Percentiles rank a stretch among this genome's conserved stretches.
These are phyloP conservation scores for Echria macrotheca DNA, from an alignment of 495 filamentous ascomycete species.

Conservation along the genomic window DNA sequence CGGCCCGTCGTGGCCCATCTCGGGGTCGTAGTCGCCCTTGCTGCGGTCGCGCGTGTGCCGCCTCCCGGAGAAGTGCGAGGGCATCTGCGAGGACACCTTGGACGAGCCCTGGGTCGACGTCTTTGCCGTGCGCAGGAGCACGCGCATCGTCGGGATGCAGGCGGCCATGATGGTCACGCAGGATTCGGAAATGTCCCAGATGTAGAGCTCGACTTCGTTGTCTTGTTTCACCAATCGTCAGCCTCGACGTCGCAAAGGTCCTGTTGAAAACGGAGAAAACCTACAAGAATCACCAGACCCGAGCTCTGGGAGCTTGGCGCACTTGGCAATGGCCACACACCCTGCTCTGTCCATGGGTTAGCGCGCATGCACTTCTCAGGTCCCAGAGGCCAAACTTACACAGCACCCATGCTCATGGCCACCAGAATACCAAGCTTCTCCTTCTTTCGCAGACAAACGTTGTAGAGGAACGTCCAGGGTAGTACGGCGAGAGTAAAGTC, in stretches of 20 bases:
- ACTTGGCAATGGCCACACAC: slow-evolving; percentile 6
- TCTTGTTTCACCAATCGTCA: slow-evolving; percentile 18
- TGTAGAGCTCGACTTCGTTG: slow-evolving; percentile 19
- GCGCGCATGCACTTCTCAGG: background rate
- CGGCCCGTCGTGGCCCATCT: too few species aligned
- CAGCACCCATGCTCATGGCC: background rate
- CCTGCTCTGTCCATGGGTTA: background rate
- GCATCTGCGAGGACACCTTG: too few species aligned
- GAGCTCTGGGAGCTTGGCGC: slow-evolving; percentile 3
- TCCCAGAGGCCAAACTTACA: background rate
- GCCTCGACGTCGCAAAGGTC: background rate
- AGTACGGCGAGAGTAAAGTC: slow-evolving; percentile 1
- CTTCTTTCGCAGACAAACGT: background rate
- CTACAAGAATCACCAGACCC: slow-evolving; percentile 10
- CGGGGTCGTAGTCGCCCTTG: too few species aligned
- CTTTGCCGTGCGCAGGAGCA: slow-evolving; percentile 16
- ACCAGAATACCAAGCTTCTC: background rate
- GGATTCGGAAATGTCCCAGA: slow-evolving; percentile 25
- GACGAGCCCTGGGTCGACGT: too few species aligned
- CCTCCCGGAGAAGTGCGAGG: too few species aligned
- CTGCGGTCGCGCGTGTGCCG: too few species aligned
- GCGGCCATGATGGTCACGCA: slow-evolving; percentile 29
- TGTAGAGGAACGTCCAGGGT: background rate
- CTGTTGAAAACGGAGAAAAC: background rate
- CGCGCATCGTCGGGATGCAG: slow-evolving; percentile 28